Percentiles rank a stretch among this genome's conserved stretches.
Evolutionary conservation across 2,329 filamentous ascomycete species (phyloP).

Genomic region (Hypomyces rosellus): DNA sequence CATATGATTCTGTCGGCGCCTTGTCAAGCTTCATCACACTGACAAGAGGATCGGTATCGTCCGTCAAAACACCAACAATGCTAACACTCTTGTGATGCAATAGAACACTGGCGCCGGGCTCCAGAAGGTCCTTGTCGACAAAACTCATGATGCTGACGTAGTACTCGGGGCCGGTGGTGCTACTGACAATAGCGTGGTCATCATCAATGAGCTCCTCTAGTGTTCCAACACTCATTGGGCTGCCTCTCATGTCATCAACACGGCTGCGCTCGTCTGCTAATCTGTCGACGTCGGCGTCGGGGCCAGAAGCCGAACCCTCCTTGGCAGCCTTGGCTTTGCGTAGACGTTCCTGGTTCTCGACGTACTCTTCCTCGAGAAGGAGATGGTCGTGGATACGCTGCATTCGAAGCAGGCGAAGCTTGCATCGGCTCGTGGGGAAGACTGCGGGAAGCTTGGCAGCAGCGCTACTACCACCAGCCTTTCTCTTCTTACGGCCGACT

Average conservation of each 20-base stretch:
- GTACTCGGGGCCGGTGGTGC: slow-evolving; percentile 94
- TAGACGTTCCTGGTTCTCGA: slow-evolving; percentile 95
- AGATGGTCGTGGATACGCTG: slow-evolving; percentile 97
- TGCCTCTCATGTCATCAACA: slow-evolving; percentile 97
- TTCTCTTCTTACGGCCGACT: slow-evolving; percentile 98
- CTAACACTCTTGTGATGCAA: slow-evolving; percentile 97
- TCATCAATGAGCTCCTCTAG: slow-evolving; percentile 98
- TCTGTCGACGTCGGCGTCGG: slow-evolving; percentile 69
- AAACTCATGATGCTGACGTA: slow-evolving; percentile 99
- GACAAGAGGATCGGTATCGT: slow-evolving; percentile 90
- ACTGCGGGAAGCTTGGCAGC: slow-evolving; percentile 91
- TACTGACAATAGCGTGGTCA: slow-evolving; percentile 97
- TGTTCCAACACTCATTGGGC: slow-evolving; percentile 96
- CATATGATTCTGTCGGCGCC: slow-evolving; percentile 95
- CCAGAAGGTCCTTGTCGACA: slow-evolving; percentile 95
- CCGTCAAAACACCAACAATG: slow-evolving; percentile 93
- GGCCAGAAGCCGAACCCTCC: slow-evolving; percentile 59
- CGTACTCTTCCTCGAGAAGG: slow-evolving; percentile 94
- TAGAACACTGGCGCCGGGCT: slow-evolving; percentile 91
- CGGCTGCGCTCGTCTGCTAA: slow-evolving; percentile 91
- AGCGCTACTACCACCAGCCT: slow-evolving; percentile 84
- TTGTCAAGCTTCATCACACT: slow-evolving; percentile 99
- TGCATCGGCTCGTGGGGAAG: slow-evolving; percentile 94
- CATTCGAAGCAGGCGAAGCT: slow-evolving; percentile 94
- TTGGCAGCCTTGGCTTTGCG: slow-evolving; percentile 84